Base-by-base conservation (phyloP, 345 rosid genomes). In the Eucalyptus curtisii region DNA sequence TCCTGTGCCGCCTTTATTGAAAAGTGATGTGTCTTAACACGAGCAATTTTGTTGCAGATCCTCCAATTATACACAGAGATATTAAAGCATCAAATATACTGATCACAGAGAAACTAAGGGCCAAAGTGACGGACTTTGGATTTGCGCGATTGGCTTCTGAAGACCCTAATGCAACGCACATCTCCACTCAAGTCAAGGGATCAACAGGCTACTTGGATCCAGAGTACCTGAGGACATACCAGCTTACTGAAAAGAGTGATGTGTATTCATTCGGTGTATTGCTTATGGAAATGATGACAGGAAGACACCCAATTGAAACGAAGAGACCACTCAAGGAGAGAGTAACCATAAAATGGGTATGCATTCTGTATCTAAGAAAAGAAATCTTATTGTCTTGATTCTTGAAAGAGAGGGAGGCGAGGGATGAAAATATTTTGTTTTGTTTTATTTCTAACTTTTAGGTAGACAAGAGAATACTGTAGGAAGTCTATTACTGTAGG, bases 71-170 rank as follows among this genome's bases (percentile, higher is more conserved):
- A 89, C 99, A 97, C 89, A 93, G 99, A 93, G 99, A 97, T 87
- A 94, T 97, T 91, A 97, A 97, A 91, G 91, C 98, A 87, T 89
- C 99, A 55, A 97, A 97, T 89, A 93, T 96, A 31, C 93, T 95
- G 49, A 90, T 97, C 89, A 96, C 97, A 2, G 96, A 96, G 89
- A 97, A 96, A 86, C 95, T 95, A 44, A 93, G 99, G 61, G 99
- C 98, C 66, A 96, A 96, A 93, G 99, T 97, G 68, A 92, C 98
- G 27, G 99, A 97, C 89, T 97, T 97, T 89, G 99, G 99, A 17
- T 94, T 97, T 87, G 99, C 99, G 40, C 92, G 98, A 81, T 89
- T 93, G 89, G 92, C 91, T 44, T 42, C 92, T 9, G 98, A 91
- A 89, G 97, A 95, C 89, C 88, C 94, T 16, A 91, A 53, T 47